Evolutionary conservation across 1,139 yeast species (phyloP), one percentile per base, ranked within the genome.

Genomic region (Protomyces pachydermus): DNA sequence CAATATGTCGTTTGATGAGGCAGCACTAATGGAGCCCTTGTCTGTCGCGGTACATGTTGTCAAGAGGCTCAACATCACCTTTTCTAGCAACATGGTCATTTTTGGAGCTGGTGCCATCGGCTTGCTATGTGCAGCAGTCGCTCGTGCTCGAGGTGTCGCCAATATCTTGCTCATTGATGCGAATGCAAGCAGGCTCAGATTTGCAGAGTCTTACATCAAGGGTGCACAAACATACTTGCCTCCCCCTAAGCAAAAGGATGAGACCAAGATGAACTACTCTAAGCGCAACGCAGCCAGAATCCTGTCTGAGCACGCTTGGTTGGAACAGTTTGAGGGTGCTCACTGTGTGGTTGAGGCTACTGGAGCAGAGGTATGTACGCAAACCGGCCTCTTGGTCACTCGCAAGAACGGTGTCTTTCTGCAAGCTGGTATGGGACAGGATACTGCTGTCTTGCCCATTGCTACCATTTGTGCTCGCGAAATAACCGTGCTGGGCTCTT

Each of bases 101-200:
- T 84, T 87, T 68, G 96, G 96, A 56, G 95, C 95, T 46, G 96
- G 96, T 14, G 95, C 96, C 5, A 91, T 88, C 63, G 96, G 96
- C 32, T 76, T 88, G 60, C 78, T 88, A 67, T 80, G 85, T 63
- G 91, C 91, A 54, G 85, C 87, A 46, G 88, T 84, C 25, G 91
- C 91, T 35, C 82, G 79, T 67, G 84, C 87, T 14, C 84, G 84
- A 70, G 95, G 96, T 50, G 95, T 95, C 10, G 77, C 84, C 42
- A 78, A 79, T 23, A 82, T 86, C 54, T 76, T 83, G 70, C 80
- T 85, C 63, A 81, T 84, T 58, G 91, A 86, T 74, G 78, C 85
- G 61, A 79, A 84, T 66, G 85, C 84, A 68, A 74, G 77, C 67
- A 84, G 85, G 10, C 72, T 78, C 23, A 77, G 77, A 46, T 72